These are phyloP conservation scores for Petunia hybrid DNA, from an alignment of 305 asterid genomes.

Conservation along the genomic window DNA sequence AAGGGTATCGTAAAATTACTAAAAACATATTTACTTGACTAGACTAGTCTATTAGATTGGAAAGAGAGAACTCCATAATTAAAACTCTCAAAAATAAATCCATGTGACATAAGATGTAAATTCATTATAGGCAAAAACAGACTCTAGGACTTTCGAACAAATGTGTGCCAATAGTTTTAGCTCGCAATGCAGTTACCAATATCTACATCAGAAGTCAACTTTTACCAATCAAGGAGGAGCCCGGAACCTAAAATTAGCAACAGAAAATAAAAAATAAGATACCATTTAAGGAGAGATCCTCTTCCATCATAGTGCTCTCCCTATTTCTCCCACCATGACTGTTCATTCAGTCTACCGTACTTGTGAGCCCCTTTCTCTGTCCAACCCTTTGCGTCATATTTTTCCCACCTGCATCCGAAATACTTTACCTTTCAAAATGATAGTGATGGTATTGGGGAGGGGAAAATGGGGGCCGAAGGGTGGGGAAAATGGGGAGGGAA, in stretches of 20 bases:
- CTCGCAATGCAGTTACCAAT: neutral
- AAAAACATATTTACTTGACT: neutral
- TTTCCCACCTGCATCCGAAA: constrained; percentile 74
- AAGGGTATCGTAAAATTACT: neutral
- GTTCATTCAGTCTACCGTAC: constrained; percentile 91
- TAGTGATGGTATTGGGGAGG: too few relatives aligned
- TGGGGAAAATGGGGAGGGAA: too few relatives aligned
- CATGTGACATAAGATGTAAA: neutral
- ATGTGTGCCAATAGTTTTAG: neutral
- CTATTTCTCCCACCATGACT: constrained; percentile 99
- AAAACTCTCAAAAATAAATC: neutral
- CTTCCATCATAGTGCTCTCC: constrained; percentile 97
- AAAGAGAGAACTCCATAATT: neutral
- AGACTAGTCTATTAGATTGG: neutral
- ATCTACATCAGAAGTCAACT: neutral
- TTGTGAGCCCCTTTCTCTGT: constrained; percentile 97
- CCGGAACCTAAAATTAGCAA: neutral
- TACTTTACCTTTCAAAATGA: too few relatives aligned
- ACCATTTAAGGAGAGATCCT: constrained; percentile 97
- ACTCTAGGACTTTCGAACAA: neutral
- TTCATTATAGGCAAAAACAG: neutral
- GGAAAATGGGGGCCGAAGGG: too few relatives aligned
- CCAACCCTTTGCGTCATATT: constrained; percentile 97
- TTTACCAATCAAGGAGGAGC: neutral
- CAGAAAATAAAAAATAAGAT: constrained; percentile 5